A percentile compares a stretch with the other conserved stretches of the same genome.
Evolutionary conservation across 164 flowering plant genomes (phyloP).

Genomic region (Akebia trifoliata): DNA sequence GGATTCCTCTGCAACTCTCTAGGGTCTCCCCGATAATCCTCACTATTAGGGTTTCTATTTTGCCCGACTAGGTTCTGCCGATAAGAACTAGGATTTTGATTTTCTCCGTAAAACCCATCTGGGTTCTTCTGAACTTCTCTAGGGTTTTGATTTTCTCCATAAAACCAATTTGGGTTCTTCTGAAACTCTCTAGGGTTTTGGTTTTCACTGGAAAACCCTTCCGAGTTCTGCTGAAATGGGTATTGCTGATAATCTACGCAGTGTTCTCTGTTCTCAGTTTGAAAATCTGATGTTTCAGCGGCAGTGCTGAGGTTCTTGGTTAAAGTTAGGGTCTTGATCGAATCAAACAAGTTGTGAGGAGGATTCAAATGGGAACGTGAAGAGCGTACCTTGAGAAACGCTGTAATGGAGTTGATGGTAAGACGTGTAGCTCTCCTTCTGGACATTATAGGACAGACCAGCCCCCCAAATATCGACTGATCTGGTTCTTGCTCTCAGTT

Average conservation of each 20-base stretch:
- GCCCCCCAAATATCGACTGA: too few species aligned
- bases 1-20: slow-evolving; percentile 6
- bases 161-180: slow-evolving; percentile 8
- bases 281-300: slow-evolving; percentile 11
- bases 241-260: not conserved
- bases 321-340: not conserved
- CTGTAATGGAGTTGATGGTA: slow-evolving; percentile 11
- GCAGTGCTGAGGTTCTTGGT: slow-evolving; percentile 7
- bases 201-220: not conserved
- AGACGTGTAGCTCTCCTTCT: slow-evolving; percentile 8
- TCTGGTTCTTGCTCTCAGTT: too few species aligned
- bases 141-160: slow-evolving; percentile 6
- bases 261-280: not conserved
- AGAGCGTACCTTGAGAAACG: slow-evolving; percentile 10
- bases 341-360: not conserved
- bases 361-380: not conserved
- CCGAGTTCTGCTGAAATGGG: not conserved
- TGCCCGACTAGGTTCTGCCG: slow-evolving; percentile 6
- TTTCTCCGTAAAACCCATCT: slow-evolving; percentile 5
- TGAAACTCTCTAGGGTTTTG: slow-evolving; percentile 9
- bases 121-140: not conserved
- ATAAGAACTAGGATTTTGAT: slow-evolving; percentile 10
- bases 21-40: slow-evolving; percentile 5
- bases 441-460: too few species aligned
- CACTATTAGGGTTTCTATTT: slow-evolving; percentile 10